Evolutionary conservation across 192 early-diverging fungal genomes (phyloP), one percentile per base, ranked within the genome.

Genomic region (Linnemannia zychae): DNA sequence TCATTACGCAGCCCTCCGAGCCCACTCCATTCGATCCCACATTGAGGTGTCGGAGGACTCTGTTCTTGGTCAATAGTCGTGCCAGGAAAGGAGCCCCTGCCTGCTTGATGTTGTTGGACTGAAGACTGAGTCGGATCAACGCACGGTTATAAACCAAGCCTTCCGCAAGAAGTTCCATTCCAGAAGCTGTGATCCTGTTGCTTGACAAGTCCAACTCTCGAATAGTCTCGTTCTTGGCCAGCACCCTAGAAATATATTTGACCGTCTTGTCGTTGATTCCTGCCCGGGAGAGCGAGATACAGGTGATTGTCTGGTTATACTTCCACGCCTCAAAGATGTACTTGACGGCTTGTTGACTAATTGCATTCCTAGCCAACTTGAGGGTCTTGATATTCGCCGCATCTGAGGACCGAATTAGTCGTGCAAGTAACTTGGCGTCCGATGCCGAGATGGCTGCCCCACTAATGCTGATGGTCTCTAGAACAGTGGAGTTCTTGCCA

Each of bases 11-110:
- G 1, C 87, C 87, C 22, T 67, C 77, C 4, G 47, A 17, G 1
- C 78, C 79, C 46, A 88, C 22, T 15, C 84, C 80, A 70, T 88
- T 88, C 24, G 80, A 79, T 6, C 89, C 89, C 4, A 91, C 49
- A 49, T 91, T 84, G 28, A 88, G 36, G 50, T 86, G 80, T 67
- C 77, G 77, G 12, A 88, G 18, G 18, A 75, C 80, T 13, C 71
- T 37, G 67, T 88, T 88, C 60, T 78, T 76, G 53, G 52, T 68
- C 38, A 88, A 37, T 13, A 88, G 69, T 15, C 65, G 72, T 3
- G 87, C 75, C 12, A 88, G 50, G 16, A 18, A 44, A n/a, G 50
- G 44, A 40, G 81, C 87, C 2, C 79, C 87, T 2, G 67, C 47
- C 16, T n/a, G 49, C 31, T 75, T 82, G 71, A 88, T 69, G 44